Base-by-base conservation (phyloP, 495 filamentous ascomycete genomes). In the Hypoxylon fragiforme region DNA sequence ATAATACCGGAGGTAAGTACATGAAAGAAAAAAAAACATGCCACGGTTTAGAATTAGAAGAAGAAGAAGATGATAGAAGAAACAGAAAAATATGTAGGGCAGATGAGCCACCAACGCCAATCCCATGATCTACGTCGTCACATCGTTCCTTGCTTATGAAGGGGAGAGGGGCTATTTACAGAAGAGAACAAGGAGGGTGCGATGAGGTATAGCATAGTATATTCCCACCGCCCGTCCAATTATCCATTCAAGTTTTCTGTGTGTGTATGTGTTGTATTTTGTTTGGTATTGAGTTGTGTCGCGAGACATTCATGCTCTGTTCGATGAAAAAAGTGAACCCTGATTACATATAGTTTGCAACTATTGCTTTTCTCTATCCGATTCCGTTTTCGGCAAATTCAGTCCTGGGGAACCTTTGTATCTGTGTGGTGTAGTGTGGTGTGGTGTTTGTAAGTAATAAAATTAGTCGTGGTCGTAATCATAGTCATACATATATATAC, bases 291-390 rank as follows among this genome's bases (percentile, higher is more conserved):
- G n/a, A n/a, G n/a, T 37, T 37, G 7, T 49, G 48, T 56, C 54
- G 54, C 50, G 54, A 57, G 54, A 57, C 54, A 24, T 57, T 13
- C 38, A 15, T 48, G 12, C 47, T 46, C 40, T 35, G 19, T 20
- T 8, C 18, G 32, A 35, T 9, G 37, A 15, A 13, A 13, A 18
- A 37, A 37, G n/a, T n/a, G n/a, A n/a, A n/a, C n/a, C n/a, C n/a
- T n/a, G n/a, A 37, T 37, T 37, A 14, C 22, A 18, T 28, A n/a
- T n/a, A n/a, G n/a, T 7, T 14, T 16, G 35, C 31, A n/a, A 6
- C 15, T 30, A 8, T 34, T 32, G 20, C 19, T 54, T 48, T 57
- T 57, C 14, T 57, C 45, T 50, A 50, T 41, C 46, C 46, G 40
- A 11, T 44, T 15, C 26, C 3, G 24, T 36, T 13, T 24, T 7